Base-by-base conservation (phyloP, 306 rosid species). In the Mucuna pruriens region DNA sequence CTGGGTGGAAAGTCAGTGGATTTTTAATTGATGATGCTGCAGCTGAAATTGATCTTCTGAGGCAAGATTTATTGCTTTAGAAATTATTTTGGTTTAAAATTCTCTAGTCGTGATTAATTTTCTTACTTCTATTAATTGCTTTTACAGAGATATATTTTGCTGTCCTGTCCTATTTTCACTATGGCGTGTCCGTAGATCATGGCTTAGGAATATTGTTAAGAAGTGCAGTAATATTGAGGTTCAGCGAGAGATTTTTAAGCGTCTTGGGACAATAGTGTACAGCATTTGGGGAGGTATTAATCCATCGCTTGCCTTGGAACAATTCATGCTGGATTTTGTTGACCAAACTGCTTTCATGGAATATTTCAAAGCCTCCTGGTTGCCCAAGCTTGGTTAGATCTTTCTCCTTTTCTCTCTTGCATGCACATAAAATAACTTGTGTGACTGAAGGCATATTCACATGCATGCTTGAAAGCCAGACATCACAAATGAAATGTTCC, bases 11-110 rank as follows among this genome's bases (percentile, higher is more conserved):
- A 90, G 87, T 86, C 82, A 91, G 89, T 87, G 99, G 98, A 12
- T 92, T 95, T 73, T 57, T 91, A 60, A 89, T 93, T 79, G 99
- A 95, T 77, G 99, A 93, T 55, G 97, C 99, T 38, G 99, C 96
- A 1, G 83, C 92, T 55, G 96, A 95, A 82, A 87, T 86, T 67
- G 98, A 95, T 85, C 91, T 92, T 80, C 89, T 93, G 86, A 93
- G 92, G 99, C 82, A 90, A 67, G 94, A 65, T 79, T 64, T 31
- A 58, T 74, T 75, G 25, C 83, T 80, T 75, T 75, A 20, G 22
- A 40, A 38, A 68, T 57, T 36, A 45, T 55, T 80, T 64, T 67
- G 62, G 80, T 74, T 76, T 49, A 60, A 36, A 44, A 19, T 38
- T 82, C 54, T 22, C 3, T 60, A 23, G 25, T 4, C 23, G 7